Conservation (phyloP, 805 yeast species). For the Pichia membranifaciens region DNA sequence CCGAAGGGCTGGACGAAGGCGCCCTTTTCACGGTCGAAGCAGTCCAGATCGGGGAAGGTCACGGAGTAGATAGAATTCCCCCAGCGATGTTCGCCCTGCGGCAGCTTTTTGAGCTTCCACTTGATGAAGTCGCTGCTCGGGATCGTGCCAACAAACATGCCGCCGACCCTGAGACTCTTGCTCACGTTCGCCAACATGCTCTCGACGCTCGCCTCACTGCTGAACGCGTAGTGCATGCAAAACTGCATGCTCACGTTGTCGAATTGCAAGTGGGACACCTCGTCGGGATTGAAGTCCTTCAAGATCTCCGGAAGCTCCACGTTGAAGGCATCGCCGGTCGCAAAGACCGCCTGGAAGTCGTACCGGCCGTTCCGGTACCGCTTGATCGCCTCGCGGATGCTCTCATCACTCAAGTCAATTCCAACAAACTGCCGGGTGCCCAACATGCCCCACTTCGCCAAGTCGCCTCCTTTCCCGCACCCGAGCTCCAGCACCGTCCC, state of each 20-base stretch:
- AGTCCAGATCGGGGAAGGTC: conserved; percentile 52
- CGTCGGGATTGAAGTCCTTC: conserved; percentile 55
- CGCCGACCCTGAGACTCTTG: conserved; percentile 71
- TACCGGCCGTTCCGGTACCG: conserved; percentile 52
- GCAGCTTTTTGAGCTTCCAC: conserved; percentile 52
- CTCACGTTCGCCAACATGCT: conserved; percentile 70
- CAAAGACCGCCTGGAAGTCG: conserved; percentile 56
- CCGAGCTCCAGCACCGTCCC: conserved; percentile 76
- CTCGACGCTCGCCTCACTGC: conserved; percentile 72
- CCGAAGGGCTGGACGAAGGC: conserved; percentile 75
- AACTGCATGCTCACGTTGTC: conserved; percentile 89
- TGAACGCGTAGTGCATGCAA: conserved; percentile 92
- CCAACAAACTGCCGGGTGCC: conserved; percentile 76
- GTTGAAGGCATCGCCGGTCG: conserved; percentile 89
- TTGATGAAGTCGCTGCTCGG: conserved; percentile 85
- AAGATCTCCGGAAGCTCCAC: conserved; percentile 62
- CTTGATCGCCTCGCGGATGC: conserved; percentile 76
- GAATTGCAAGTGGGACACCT: conserved; percentile 57
- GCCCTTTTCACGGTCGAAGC: conserved; percentile 56
- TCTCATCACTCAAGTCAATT: conserved; percentile 84
- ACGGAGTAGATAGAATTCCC: conserved; percentile 84
- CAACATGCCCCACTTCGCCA: conserved; percentile 80
- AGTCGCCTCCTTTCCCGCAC: conserved; percentile 98
- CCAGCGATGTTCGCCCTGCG: conserved; percentile 54
- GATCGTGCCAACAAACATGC: conserved; percentile 86